These are phyloP conservation scores for Puccinellia tenuiflora DNA, from an alignment of 176 grass and related monocot genomes.

Conservation along the genomic window DNA sequence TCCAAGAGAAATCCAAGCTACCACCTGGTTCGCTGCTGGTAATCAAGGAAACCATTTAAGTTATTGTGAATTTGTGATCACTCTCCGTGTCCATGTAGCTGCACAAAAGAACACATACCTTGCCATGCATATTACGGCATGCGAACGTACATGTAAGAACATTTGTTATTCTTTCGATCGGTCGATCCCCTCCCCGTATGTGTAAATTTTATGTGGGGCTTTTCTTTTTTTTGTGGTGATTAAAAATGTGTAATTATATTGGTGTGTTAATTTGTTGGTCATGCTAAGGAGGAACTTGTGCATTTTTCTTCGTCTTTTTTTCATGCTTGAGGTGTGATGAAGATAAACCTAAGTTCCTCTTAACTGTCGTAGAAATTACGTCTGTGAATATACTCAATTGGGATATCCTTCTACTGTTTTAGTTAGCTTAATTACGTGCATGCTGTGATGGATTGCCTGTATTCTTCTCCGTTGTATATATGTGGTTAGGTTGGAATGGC, in stretches of 20 bases:
- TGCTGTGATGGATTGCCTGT: too few relatives aligned
- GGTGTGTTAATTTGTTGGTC: conserved; percentile 44
- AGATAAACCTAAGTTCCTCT: background rate
- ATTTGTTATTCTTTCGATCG: conserved; percentile 78
- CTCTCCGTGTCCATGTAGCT: background rate
- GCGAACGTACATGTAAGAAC: conserved; percentile 37
- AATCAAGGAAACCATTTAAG: conserved; percentile 23
- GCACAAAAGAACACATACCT: conserved; percentile 34
- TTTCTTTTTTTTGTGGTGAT: conserved; percentile 35
- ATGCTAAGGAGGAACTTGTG: conserved; percentile 19
- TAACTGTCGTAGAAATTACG: background rate
- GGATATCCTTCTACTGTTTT: background rate
- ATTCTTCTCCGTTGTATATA: too few relatives aligned
- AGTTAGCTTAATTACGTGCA: too few relatives aligned
- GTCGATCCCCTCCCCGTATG: conserved; percentile 7
- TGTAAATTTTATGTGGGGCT: conserved; percentile 43
- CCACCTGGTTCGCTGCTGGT: conserved; percentile 14
- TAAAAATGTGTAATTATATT: conserved; percentile 58
- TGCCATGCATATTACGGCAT: conserved; percentile 30
- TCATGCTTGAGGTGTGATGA: conserved; percentile 30
- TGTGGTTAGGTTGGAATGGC: too few relatives aligned
- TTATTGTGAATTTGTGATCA: conserved; percentile 30
- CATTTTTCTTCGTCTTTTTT: conserved; percentile 14
- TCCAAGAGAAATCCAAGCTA: background rate
- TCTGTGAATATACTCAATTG: background rate